Conservation (phyloP, 495 filamentous ascomycete genomes). For the Usnea hakonensis region DNA sequence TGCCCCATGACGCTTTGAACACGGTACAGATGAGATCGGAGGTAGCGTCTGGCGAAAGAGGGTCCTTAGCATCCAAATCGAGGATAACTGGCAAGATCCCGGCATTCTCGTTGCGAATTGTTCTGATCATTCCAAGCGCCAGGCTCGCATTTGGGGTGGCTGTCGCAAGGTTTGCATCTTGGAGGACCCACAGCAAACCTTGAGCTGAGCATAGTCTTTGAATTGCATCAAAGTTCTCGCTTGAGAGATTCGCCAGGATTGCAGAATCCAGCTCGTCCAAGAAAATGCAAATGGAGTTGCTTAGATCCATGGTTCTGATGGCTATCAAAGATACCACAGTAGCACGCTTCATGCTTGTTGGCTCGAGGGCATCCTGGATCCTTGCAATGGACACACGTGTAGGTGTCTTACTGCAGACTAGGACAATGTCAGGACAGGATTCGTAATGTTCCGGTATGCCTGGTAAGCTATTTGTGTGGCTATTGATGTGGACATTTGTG, state of each 20-base stretch:
- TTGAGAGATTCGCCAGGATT: neutral
- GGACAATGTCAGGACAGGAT: neutral
- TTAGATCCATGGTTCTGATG: neutral
- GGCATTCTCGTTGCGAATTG: neutral
- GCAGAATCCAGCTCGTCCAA: neutral
- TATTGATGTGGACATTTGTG: neutral
- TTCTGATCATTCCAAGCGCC: neutral
- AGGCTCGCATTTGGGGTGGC: neutral
- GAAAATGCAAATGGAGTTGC: neutral
- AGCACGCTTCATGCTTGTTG: neutral
- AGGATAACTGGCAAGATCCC: neutral
- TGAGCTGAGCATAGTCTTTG: neutral
- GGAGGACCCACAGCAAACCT: neutral
- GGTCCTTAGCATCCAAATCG: neutral
- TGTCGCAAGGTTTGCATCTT: neutral
- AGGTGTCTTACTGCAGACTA: neutral
- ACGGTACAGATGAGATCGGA: neutral
- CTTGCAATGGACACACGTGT: neutral
- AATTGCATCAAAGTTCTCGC: neutral
- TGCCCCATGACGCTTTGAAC: neutral
- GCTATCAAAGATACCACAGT: neutral
- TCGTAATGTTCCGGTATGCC: neutral
- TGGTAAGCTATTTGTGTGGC: neutral
- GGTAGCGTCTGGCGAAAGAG: neutral
- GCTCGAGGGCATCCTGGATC: neutral